These are phyloP conservation scores for Physaria fendleri DNA, from an alignment of 345 rosid genomes.

Conservation along the genomic window DNA sequence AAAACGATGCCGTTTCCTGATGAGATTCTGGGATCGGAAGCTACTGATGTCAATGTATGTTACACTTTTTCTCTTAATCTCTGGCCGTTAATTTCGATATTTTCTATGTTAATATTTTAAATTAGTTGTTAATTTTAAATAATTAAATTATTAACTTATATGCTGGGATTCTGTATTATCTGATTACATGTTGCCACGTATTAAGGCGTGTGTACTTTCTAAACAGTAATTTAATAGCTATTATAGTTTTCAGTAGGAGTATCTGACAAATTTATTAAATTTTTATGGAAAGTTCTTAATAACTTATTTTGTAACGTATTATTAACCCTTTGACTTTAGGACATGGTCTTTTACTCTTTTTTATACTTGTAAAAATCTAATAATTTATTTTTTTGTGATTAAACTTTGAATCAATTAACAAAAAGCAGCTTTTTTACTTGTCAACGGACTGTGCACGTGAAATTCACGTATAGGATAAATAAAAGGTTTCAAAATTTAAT, in stretches of 20 bases:
- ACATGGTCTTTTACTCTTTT: background rate
- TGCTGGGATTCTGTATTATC: background rate
- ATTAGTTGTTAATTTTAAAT: background rate
- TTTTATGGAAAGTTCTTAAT: constrained; percentile 11
- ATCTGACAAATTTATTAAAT: constrained; percentile 15
- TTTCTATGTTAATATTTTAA: background rate
- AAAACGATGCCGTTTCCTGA: constrained; percentile 62
- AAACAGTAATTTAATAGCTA: constrained; percentile 8
- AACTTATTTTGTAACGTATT: constrained; percentile 3
- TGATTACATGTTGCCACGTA: constrained; percentile 14
- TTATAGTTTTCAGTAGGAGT: background rate
- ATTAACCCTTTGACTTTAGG: constrained; percentile 12
- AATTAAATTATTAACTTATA: background rate
- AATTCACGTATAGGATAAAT: constrained; percentile 23
- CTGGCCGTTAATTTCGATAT: constrained; percentile 24
- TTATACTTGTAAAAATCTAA: background rate
- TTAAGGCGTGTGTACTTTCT: constrained; percentile 8
- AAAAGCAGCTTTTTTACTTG: background rate
- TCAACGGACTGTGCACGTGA: constrained; percentile 26
- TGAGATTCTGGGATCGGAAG: constrained; percentile 37
- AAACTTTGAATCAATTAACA: background rate
- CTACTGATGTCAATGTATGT: constrained; percentile 63
- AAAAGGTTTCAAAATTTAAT: constrained; percentile 7
- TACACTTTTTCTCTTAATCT: constrained; percentile 15
- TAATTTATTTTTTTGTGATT: background rate